Conservation (phyloP, 805 yeast genomes). For the Saccharomycopsis sp. region DNA sequence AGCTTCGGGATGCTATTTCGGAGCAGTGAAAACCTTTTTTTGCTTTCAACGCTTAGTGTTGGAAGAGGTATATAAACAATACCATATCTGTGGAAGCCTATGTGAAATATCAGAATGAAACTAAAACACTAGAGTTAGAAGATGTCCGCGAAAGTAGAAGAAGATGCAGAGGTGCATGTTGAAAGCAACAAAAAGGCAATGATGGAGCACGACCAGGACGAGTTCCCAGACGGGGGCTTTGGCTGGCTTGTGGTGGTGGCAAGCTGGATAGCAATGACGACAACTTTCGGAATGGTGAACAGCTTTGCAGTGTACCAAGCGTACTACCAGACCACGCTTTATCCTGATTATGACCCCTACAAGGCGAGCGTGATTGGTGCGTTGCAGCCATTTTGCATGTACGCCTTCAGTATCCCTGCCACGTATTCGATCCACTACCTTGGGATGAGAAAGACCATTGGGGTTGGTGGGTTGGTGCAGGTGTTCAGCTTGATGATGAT, state of each 20-base stretch:
- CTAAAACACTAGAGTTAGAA: too few relatives aligned
- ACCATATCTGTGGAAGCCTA: too few relatives aligned
- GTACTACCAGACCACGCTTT: slow-evolving; percentile 34
- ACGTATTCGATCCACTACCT: slow-evolving; percentile 33
- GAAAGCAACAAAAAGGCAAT: background rate
- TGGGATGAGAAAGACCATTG: slow-evolving; percentile 32
- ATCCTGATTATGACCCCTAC: slow-evolving; percentile 36
- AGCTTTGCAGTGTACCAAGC: slow-evolving; percentile 50
- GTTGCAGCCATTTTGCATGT: slow-evolving; percentile 38
- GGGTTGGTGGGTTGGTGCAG: slow-evolving; percentile 37
- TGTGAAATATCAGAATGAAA: too few relatives aligned
- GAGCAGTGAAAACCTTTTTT: too few relatives aligned
- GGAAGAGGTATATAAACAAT: too few relatives aligned
- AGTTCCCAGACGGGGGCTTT: slow-evolving; percentile 44
- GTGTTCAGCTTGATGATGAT: slow-evolving; percentile 38
- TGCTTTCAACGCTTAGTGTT: too few relatives aligned
- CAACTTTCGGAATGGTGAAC: slow-evolving; percentile 53
- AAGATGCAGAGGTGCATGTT: too few relatives aligned
- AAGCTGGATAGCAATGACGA: slow-evolving; percentile 35
- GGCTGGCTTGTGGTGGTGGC: slow-evolving; percentile 48
- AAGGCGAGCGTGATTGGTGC: slow-evolving; percentile 48
- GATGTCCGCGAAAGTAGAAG: too few relatives aligned
- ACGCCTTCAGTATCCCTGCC: slow-evolving; percentile 42
- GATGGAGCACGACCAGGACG: slow-evolving; percentile 10
- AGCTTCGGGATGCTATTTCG: too few relatives aligned